Conservation (phyloP, 2,329 filamentous ascomycete genomes). For the Aspergillus brasiliensis region DNA sequence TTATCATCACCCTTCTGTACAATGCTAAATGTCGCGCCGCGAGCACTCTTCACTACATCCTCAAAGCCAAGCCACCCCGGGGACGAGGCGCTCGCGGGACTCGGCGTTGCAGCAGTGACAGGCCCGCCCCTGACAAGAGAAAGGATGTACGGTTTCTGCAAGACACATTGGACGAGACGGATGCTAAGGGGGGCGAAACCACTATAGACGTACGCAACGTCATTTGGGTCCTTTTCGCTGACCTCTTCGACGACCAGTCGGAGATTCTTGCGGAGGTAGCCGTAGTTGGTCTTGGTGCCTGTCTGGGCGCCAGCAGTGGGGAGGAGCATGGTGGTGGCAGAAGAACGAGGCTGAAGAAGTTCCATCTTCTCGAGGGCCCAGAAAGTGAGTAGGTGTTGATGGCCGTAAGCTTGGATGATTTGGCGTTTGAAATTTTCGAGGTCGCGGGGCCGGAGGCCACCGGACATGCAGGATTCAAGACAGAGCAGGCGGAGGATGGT, state of each 20-base stretch:
- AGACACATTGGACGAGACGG: slow-evolving; percentile 84
- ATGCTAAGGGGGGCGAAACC: slow-evolving; percentile 94
- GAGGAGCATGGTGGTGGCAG: slow-evolving; percentile 77
- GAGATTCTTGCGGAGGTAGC: slow-evolving; percentile 80
- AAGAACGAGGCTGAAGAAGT: slow-evolving; percentile 75
- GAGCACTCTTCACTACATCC: slow-evolving; percentile 82
- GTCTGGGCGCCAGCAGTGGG: slow-evolving; percentile 66
- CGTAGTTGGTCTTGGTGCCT: slow-evolving; percentile 85
- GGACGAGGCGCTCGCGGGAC: slow-evolving; percentile 59
- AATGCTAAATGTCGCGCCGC: slow-evolving; percentile 88
- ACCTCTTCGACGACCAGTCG: slow-evolving; percentile 94
- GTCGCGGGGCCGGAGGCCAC: slow-evolving; percentile 84
- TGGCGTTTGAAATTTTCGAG: slow-evolving; percentile 86
- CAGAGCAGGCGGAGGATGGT: slow-evolving; percentile 83
- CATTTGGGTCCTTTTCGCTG: slow-evolving; percentile 89
- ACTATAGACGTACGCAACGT: slow-evolving; percentile 96
- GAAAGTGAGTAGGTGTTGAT: slow-evolving; percentile 90
- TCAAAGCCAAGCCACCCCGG: slow-evolving; percentile 94
- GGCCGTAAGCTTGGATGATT: slow-evolving; percentile 89
- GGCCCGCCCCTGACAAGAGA: slow-evolving; percentile 68
- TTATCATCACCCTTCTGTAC: slow-evolving; percentile 91
- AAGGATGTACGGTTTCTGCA: slow-evolving; percentile 85
- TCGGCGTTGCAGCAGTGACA: slow-evolving; percentile 46
- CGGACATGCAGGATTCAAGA: slow-evolving; percentile 86
- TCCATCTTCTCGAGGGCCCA: slow-evolving; percentile 86